phyloP scores from a whole-genome alignment of 179 eudicot species.

The Amaranthus tricolor region DNA sequence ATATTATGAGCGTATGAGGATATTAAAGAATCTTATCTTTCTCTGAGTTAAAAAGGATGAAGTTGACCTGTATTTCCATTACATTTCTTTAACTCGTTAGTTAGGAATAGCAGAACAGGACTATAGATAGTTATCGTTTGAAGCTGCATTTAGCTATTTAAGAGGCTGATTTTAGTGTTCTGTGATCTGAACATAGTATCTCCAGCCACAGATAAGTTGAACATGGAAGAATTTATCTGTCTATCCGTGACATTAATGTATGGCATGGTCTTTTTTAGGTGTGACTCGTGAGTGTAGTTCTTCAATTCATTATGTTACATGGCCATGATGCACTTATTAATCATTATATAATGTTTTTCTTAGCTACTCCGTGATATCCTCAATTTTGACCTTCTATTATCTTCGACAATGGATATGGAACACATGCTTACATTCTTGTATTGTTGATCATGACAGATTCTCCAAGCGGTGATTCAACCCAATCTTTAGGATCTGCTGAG shows the following conservation, averaged over 20 bases:
- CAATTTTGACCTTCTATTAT: background rate
- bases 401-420: background rate
- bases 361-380: background rate
- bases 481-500: conserved; percentile 29
- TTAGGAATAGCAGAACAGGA: background rate
- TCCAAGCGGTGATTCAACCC: conserved; percentile 42
- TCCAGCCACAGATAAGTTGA: background rate
- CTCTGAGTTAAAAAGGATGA: background rate
- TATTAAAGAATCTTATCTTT: background rate
- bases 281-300: background rate
- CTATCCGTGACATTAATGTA: background rate
- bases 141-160: background rate
- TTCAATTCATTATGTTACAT: background rate
- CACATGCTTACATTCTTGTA: background rate
- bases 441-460: conserved; percentile 42
- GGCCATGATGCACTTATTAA: background rate
- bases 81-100: background rate
- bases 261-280: conserved; percentile 1
- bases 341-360: background rate
- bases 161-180: background rate
- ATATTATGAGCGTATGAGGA: background rate
- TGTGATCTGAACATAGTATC: background rate
- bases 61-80: background rate
- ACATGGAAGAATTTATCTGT: background rate
- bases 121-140: background rate